phyloP scores from a whole-genome alignment of 352 stramenopile genomes.

The Globisporangium paddicum region DNA sequence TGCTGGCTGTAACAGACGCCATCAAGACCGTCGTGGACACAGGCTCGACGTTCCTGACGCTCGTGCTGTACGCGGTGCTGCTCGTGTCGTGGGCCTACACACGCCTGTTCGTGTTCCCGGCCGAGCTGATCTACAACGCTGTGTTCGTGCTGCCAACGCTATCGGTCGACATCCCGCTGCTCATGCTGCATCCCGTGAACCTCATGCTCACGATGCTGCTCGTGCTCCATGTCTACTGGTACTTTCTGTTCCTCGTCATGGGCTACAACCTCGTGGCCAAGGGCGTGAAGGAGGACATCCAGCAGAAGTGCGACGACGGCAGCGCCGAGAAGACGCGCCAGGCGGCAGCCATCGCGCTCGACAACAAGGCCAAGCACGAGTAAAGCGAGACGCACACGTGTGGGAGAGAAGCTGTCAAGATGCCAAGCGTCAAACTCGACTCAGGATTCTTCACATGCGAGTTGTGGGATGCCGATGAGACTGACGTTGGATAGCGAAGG shows the following conservation, averaged over 20 bases:
- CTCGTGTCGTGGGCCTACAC: slow-evolving; percentile 34
- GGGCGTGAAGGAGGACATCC: slow-evolving; percentile 40
- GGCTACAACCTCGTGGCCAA: slow-evolving; percentile 37
- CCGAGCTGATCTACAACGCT: slow-evolving; percentile 32
- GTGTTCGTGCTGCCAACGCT: slow-evolving; percentile 21
- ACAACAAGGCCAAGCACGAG: slow-evolving; percentile 11
- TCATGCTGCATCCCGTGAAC: slow-evolving; percentile 29
- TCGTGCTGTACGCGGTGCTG: slow-evolving; percentile 31
- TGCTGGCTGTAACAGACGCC: slow-evolving; percentile 45
- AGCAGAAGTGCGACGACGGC: slow-evolving; percentile 22
- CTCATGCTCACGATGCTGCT: slow-evolving; percentile 37
- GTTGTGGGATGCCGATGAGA: background rate
- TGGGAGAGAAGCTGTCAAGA: background rate
- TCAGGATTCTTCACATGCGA: background rate
- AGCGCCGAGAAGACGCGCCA: background rate
- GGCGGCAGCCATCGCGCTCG: background rate
- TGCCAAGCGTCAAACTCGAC: background rate
- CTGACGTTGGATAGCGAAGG: background rate
- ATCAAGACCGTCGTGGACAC: slow-evolving; percentile 71
- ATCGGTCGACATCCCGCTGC: slow-evolving; percentile 22
- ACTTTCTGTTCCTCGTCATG: slow-evolving; percentile 39
- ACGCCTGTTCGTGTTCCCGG: slow-evolving; percentile 32
- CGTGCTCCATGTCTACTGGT: slow-evolving; percentile 39
- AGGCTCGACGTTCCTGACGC: slow-evolving; percentile 24
- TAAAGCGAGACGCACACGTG: background rate